phyloP scores from a whole-genome alignment of 495 filamentous ascomycete species.

The Penicillium malachiteum region DNA sequence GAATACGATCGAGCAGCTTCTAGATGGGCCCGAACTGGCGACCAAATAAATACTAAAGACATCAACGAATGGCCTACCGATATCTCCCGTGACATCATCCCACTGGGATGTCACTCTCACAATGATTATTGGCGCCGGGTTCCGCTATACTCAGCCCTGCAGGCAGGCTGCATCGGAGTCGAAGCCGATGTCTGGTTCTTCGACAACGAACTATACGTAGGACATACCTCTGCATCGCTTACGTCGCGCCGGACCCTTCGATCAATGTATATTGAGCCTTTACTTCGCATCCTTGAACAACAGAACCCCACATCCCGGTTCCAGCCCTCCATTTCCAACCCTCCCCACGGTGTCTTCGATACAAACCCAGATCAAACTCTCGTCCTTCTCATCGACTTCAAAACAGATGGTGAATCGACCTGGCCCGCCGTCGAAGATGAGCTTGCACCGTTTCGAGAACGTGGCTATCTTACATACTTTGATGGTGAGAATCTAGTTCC shows the following conservation, averaged over 20 bases:
- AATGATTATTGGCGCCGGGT: conserved; percentile 86
- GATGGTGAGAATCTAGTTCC: conserved; percentile 45
- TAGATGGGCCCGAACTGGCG: conserved; percentile 51
- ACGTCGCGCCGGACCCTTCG: conserved; percentile 50
- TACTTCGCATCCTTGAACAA: conserved; percentile 49
- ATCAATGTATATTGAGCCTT: conserved; percentile 56
- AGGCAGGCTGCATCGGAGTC: conserved; percentile 64
- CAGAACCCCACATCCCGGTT: conserved; percentile 46
- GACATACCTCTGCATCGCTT: conserved; percentile 49
- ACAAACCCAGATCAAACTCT: conserved; percentile 59
- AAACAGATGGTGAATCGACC: conserved; percentile 51
- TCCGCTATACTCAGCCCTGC: conserved; percentile 66
- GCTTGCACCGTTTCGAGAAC: conserved; percentile 63
- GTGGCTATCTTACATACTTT: conserved; percentile 61
- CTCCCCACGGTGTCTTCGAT: conserved; percentile 43
- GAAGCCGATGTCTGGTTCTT: conserved; percentile 90
- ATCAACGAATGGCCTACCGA: conserved; percentile 70
- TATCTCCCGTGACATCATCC: conserved; percentile 67
- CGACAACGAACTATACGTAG: conserved; percentile 63
- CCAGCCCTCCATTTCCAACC: conserved; percentile 19
- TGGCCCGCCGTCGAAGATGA: conserved; percentile 56
- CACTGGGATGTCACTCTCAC: conserved; percentile 71
- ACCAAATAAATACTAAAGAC: conserved; percentile 37
- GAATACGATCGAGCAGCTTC: conserved; percentile 49
- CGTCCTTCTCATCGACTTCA: conserved; percentile 71